phyloP scores from a whole-genome alignment of 2,329 filamentous ascomycete species.

The Trichoderma endophyticum region DNA sequence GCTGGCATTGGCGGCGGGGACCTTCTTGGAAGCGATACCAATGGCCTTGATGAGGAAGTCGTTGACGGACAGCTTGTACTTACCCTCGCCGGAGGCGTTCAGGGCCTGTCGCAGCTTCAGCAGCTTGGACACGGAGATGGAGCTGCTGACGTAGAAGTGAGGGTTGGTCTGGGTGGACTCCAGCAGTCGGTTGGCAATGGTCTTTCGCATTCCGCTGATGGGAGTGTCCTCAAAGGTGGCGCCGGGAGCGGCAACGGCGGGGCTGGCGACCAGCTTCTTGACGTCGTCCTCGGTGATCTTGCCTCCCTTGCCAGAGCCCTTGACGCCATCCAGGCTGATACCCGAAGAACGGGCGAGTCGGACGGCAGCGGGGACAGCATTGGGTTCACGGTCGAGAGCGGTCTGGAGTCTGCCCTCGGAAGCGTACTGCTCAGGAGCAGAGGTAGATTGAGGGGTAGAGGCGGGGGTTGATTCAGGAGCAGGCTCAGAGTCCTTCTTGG shows the following conservation, averaged over 20 bases:
- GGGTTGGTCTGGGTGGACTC: conserved; percentile 91
- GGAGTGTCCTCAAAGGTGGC: conserved; percentile 80
- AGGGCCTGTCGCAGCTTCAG: conserved; percentile 93
- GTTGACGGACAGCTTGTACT: conserved; percentile 99
- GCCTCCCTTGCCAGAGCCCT: conserved; percentile 82
- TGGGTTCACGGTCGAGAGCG: conserved; percentile 76
- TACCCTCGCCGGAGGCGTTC: conserved; percentile 82
- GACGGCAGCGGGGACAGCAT: conserved; percentile 70
- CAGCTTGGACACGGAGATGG: conserved; percentile 89
- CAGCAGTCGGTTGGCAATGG: conserved; percentile 85
- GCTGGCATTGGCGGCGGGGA: conserved; percentile 91
- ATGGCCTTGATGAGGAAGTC: conserved; percentile 99
- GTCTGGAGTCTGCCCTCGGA: conserved; percentile 77
- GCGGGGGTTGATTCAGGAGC: conserved; percentile 59
- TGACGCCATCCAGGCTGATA: conserved; percentile 71
- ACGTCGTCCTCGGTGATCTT: conserved; percentile 90
- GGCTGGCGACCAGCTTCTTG: conserved; percentile 70
- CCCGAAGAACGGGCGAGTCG: conserved; percentile 82
- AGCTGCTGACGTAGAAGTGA: conserved; percentile 94
- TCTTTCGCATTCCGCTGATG: conserved; percentile 93
- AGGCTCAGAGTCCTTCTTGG: conserved; percentile 64
- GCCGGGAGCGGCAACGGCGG: conserved; percentile 52
- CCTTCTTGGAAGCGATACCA: conserved; percentile 82
- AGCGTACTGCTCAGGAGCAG: conserved; percentile 66
- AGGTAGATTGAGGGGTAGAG: conserved; percentile 39